phyloP scores from a whole-genome alignment of 2,329 filamentous ascomycete species.

The Curvularia verruculosa region DNA sequence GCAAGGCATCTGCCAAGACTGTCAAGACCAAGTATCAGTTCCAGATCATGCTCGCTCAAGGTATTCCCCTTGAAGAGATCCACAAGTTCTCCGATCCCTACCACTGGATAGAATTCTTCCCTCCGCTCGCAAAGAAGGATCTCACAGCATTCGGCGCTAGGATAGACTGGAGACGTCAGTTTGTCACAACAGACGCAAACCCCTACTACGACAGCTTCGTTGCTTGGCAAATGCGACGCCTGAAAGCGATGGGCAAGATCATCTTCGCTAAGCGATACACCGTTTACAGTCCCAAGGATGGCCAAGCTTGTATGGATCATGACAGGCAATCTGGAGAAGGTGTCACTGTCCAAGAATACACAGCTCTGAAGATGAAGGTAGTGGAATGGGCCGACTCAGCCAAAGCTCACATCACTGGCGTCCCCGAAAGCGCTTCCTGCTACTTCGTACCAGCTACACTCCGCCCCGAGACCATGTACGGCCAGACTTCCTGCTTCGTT shows the following conservation, averaged over 20 bases:
- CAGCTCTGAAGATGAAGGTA: conserved; percentile 87
- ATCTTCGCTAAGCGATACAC: conserved; percentile 93
- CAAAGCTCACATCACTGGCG: conserved; percentile 72
- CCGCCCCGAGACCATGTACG: conserved; percentile 97
- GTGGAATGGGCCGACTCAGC: conserved; percentile 85
- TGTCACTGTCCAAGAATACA: conserved; percentile 88
- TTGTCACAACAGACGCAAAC: conserved; percentile 96
- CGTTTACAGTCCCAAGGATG: conserved; percentile 85
- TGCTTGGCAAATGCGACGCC: conserved; percentile 93
- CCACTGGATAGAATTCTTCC: conserved; percentile 93
- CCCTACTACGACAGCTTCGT: conserved; percentile 96
- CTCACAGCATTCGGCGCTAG: conserved; percentile 82
- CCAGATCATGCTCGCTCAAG: conserved; percentile 91
- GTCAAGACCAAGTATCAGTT: conserved; percentile 96
- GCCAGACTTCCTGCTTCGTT: conserved; percentile 94
- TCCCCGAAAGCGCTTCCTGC: conserved; percentile 78
- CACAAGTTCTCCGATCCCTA: conserved; percentile 90
- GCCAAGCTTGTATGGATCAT: conserved; percentile 87
- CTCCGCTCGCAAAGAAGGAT: conserved; percentile 78
- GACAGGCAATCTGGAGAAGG: conserved; percentile 82
- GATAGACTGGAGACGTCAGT: conserved; percentile 90
- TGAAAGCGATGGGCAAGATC: conserved; percentile 89
- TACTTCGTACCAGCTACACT: conserved; percentile 93
- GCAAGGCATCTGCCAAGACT: conserved; percentile 85
- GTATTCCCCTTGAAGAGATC: conserved; percentile 86